Percentiles rank a stretch among this genome's conserved stretches.
Evolutionary conservation across 1,284 basidiomycete species (phyloP).

Genomic region (Pholiota adiposa): DNA sequence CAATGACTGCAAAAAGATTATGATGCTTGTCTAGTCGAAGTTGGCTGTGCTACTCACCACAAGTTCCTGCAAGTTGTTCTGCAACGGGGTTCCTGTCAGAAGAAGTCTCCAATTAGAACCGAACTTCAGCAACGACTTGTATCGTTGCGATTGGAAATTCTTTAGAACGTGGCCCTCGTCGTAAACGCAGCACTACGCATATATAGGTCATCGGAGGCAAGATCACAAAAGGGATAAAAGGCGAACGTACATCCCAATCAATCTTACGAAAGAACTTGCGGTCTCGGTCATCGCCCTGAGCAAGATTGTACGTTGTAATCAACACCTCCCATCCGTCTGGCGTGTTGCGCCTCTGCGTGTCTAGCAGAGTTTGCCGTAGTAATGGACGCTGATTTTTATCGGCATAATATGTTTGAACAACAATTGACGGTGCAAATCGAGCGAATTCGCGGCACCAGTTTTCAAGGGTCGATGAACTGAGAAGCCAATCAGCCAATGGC

Average conservation of each 20-base stretch:
- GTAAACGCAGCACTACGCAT: slow-evolving; percentile 83
- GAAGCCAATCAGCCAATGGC: slow-evolving; percentile 15
- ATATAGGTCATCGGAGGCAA: background rate
- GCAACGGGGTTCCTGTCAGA: slow-evolving; percentile 95
- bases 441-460: slow-evolving; percentile 99
- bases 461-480: slow-evolving; percentile 92
- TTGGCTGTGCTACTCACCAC: slow-evolving; percentile 66
- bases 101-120: slow-evolving; percentile 90
- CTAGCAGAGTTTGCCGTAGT: slow-evolving; percentile 74
- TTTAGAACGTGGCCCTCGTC: slow-evolving; percentile 98
- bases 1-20: slow-evolving; percentile 67
- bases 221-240: background rate
- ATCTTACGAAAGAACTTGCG: slow-evolving; percentile 91
- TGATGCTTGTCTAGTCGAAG: background rate
- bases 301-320: slow-evolving; percentile 96
- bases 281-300: slow-evolving; percentile 86
- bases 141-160: slow-evolving; percentile 95
- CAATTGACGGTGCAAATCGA: slow-evolving; percentile 86
- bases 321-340: slow-evolving; percentile 87
- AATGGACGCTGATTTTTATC: slow-evolving; percentile 86
- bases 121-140: slow-evolving; percentile 87
- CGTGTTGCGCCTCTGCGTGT: slow-evolving; percentile 51
- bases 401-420: slow-evolving; percentile 94
- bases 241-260: slow-evolving; percentile 82
- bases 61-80: slow-evolving; percentile 92